Evolutionary conservation across 2,329 filamentous ascomycete genomes (phyloP).

Genomic region (Cryphonectria radicalis): DNA sequence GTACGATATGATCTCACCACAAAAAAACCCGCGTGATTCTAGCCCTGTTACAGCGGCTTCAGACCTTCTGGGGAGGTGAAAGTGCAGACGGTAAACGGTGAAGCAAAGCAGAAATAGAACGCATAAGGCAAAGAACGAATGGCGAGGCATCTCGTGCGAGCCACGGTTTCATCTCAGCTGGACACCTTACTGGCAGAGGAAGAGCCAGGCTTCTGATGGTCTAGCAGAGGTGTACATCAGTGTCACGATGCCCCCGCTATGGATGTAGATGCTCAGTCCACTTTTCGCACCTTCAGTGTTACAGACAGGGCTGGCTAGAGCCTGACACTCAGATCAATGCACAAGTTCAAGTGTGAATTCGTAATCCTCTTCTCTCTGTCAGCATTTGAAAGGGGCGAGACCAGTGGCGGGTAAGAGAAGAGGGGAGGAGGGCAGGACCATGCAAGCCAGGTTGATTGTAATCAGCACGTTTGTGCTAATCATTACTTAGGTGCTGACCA

Average conservation of each 20-base stretch:
- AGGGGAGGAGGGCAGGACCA: neutral
- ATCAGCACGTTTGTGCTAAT: neutral
- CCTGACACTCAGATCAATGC: neutral
- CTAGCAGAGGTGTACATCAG: neutral
- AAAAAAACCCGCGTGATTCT: neutral
- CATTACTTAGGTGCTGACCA: neutral
- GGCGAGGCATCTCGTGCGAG: no score
- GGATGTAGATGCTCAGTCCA: no score
- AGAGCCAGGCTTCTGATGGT: neutral
- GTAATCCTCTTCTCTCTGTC: neutral
- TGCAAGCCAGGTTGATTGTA: neutral
- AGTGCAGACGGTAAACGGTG: neutral
- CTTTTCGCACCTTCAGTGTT: no score
- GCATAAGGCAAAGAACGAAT: neutral
- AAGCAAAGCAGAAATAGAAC: neutral
- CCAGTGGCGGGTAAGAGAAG: neutral
- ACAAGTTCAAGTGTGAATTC: neutral
- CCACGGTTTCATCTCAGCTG: neutral
- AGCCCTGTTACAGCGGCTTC: neutral
- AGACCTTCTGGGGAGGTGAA: neutral
- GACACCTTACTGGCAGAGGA: no score
- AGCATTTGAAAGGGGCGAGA: neutral
- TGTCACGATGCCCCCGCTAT: no score
- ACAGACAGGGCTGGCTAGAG: no score
- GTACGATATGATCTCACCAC: neutral